Evolutionary conservation across 75 land plant species (phyloP), one percentile per base, ranked within the genome.

Genomic region (Adiantum capillusveneris): DNA sequence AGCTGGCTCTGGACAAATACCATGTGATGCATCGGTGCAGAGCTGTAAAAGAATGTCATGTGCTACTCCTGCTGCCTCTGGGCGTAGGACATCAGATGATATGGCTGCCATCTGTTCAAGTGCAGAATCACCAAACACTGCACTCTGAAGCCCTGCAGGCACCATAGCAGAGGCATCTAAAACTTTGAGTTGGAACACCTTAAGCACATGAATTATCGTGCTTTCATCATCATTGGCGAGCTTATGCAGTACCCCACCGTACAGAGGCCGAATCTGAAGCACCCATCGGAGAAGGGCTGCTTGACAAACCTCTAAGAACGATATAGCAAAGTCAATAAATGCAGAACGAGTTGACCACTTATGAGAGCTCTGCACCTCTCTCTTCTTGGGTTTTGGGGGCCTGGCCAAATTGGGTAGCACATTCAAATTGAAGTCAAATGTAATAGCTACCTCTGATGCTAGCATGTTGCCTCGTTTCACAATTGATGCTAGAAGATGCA

Each of bases 21-120:
- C 98, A 77, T 94, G 84, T 11, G 30, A 56, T 42, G 90, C 84
- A 68, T 94, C 85, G 51, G 96, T 94, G 48, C 90, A 94, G 31
- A 81, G 83, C 58, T 64, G 63, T 52, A 83, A 16, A 29, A 94
- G 75, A 31, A 77, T 77, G 24, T 64, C 56, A 53, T 94, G 69
- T 1, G 96, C 89, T 41, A 77, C 18, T 36, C 75, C 81, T 11
- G 77, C 74, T 39, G 81, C 70, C 45, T 28, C 53, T 1, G 69
- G 77, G 6, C 66, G 58, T 60, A 42, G 36, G 17, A 58, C 56
- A 29, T 79, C 70, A 60, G 55, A 29, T 12, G 79, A 91, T 53
- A 94, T 79, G 17, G 31, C 49, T 19, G 65, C 75, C 43, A 94
- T 42, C 66, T 86, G 91, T 44, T 94, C 98, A 36, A 94, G 75